Evolutionary conservation across 305 asterid genomes (phyloP).

Genomic region (Galium porrigens): DNA sequence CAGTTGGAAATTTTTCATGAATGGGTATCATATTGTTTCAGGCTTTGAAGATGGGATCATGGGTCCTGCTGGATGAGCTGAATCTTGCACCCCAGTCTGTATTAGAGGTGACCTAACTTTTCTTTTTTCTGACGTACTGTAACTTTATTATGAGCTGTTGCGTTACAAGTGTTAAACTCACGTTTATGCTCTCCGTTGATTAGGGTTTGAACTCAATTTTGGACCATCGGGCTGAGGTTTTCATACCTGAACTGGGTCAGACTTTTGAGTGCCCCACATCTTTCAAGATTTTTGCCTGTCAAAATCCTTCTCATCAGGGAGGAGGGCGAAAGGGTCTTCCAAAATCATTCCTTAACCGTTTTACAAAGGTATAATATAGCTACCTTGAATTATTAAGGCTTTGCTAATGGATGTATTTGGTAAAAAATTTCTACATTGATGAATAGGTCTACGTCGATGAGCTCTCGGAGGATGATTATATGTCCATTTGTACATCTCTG

Average conservation of each 20-base stretch:
- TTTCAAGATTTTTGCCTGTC: constrained; percentile 92
- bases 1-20: constrained; percentile 12
- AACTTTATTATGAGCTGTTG: background rate
- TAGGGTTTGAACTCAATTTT: constrained; percentile 91
- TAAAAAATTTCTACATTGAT: constrained; percentile 9
- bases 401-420: background rate
- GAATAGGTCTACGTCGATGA: constrained; percentile 83
- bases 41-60: constrained; percentile 91
- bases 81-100: constrained; percentile 98
- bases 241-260: constrained; percentile 82
- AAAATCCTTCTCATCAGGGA: constrained; percentile 90
- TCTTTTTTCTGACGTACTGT: constrained; percentile 6
- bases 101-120: constrained; percentile 49
- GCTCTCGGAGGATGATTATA: constrained; percentile 70
- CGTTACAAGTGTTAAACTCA: background rate
- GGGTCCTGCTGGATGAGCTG: constrained; percentile 97
- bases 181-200: constrained; percentile 6
- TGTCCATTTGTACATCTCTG: constrained; percentile 58
- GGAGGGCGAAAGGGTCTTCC: constrained; percentile 99
- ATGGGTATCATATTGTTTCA: constrained; percentile 22
- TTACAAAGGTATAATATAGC: constrained; percentile 56
- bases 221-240: constrained; percentile 98
- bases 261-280: constrained; percentile 78
- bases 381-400: constrained; percentile 1
- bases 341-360: constrained; percentile 87